Base-by-base conservation (phyloP, 345 rosid genomes). In the Eucalyptus pauciflora region DNA sequence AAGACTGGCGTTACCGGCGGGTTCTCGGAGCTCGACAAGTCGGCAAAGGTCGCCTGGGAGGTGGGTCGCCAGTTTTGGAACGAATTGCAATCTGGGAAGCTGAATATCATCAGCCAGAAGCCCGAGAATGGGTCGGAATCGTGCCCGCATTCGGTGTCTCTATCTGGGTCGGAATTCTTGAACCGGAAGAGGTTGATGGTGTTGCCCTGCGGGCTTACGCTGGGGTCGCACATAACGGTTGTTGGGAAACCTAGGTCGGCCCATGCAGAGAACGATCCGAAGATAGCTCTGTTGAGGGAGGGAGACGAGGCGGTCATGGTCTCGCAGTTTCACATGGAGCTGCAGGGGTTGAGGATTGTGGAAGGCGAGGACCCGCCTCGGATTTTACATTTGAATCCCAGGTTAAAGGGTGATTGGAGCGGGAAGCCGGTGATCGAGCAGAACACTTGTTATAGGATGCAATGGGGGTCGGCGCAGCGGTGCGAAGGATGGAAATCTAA, bases 351-450 rank as follows among this genome's bases (percentile, higher is more conserved):
- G 92, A 97, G 93, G 89, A 91, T 93, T 10, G 99, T 95, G 91
- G 98, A 97, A 41, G 99, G 99, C 17, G 99, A 97, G 94, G 99
- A 96, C 76, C 99, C 99, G n/a, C 99, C 99, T 13, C 91, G 96
- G 93, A 93, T 97, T 89, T 90, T 97, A 88, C 99, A 96, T 91
- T 96, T 97, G 76, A 97, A 97, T 88, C 98, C 99, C 17, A 94
- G 99, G 94, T 90, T 97, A 17, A 97, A 93, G 51, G 99, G 99
- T 50, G 99, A 97, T 91, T 97, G 99, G 97, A 96, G 98, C 71
- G 90, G 89, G 22, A 93, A 91, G 90, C 97, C 99, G 7, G 98
- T 96, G 86, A 97, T 97, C 91, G 99, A 97, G 91, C 98, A 93
- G 95, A 97, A 97, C 91, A 97, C 98, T 90, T 97, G 99, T 83